Evolutionary conservation across 768 basidiomycete genomes (phyloP).

Genomic region (Boletus vermiculosoides): DNA sequence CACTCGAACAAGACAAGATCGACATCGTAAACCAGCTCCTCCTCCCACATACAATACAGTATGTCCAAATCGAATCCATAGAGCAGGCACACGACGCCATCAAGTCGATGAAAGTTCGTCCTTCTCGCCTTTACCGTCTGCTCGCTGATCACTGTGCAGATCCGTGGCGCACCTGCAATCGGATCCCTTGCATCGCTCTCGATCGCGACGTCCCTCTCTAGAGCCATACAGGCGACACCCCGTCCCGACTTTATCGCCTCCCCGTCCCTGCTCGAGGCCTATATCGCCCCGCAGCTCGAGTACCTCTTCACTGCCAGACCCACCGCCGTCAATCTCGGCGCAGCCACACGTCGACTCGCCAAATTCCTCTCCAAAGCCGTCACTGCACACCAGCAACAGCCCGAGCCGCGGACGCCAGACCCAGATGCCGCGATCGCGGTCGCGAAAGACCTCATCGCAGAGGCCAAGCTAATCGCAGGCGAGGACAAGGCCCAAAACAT

Average conservation of each 20-base stretch:
- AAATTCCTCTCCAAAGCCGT: slow-evolving; percentile 38
- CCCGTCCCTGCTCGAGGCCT: slow-evolving; percentile 45
- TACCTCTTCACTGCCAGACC: slow-evolving; percentile 87
- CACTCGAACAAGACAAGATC: slow-evolving; percentile 47
- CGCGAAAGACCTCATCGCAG: slow-evolving; percentile 61
- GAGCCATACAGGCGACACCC: slow-evolving; percentile 46
- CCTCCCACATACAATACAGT: slow-evolving; percentile 74
- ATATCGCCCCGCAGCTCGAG: slow-evolving; percentile 60
- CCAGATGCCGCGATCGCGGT: slow-evolving; percentile 43
- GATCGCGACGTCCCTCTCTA: slow-evolving; percentile 62
- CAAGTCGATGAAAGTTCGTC: slow-evolving; percentile 85
- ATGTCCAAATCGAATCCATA: slow-evolving; percentile 62
- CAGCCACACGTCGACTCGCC: slow-evolving; percentile 73
- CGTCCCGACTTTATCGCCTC: slow-evolving; percentile 57
- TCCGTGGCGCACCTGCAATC: slow-evolving; percentile 93
- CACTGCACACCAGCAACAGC: slow-evolving; percentile 15
- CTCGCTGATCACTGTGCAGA: slow-evolving; percentile 37
- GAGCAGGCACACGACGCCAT: slow-evolving; percentile 92
- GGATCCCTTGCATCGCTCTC: slow-evolving; percentile 87
- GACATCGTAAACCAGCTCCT: slow-evolving; percentile 92
- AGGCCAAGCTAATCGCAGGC: slow-evolving; percentile 71
- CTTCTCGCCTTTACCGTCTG: not conserved
- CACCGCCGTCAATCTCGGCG: slow-evolving; percentile 93
- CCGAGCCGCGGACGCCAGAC: slow-evolving; percentile 13
- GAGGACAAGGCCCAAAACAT: slow-evolving; percentile 89